Evolutionary conservation across 2,329 filamentous ascomycete genomes (phyloP).

Genomic region (Fusarium nurragi): DNA sequence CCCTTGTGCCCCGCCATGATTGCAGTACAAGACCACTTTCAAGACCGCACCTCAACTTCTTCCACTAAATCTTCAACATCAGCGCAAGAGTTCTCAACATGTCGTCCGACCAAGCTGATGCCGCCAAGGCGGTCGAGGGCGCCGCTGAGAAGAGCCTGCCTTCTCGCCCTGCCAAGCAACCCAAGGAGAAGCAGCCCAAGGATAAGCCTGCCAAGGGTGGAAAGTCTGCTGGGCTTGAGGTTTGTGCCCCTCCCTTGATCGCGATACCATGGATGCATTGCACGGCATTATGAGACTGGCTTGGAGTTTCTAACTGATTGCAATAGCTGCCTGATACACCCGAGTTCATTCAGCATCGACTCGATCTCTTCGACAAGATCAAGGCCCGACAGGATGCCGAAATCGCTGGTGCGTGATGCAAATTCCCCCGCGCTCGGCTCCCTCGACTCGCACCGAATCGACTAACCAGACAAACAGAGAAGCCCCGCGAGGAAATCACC

Average conservation of each 20-base stretch:
- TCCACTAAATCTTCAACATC: slow-evolving; percentile 39
- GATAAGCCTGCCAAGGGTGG: slow-evolving; percentile 59
- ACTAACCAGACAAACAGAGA: slow-evolving; percentile 56
- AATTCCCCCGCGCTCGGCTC: background rate
- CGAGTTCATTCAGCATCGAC: slow-evolving; percentile 82
- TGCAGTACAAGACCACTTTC: slow-evolving; percentile 21
- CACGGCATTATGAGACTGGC: slow-evolving; percentile 2
- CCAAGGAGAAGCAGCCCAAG: slow-evolving; percentile 49
- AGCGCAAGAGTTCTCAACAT: slow-evolving; percentile 43
- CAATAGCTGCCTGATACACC: slow-evolving; percentile 62
- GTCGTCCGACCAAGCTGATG: slow-evolving; percentile 52
- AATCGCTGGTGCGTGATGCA: slow-evolving; percentile 56
- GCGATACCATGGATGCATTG: background rate
- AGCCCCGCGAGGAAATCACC: slow-evolving; percentile 77
- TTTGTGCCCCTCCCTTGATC: slow-evolving; percentile 33
- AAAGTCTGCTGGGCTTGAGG: slow-evolving; percentile 68
- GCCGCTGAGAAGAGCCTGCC: slow-evolving; percentile 49
- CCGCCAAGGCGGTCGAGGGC: slow-evolving; percentile 48
- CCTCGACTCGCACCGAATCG: slow-evolving; percentile 15
- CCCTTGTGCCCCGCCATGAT: slow-evolving; percentile 46
- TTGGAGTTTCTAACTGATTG: slow-evolving; percentile 34
- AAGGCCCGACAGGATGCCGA: slow-evolving; percentile 87
- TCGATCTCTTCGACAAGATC: slow-evolving; percentile 87
- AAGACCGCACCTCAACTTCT: slow-evolving; percentile 41
- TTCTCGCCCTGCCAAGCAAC: slow-evolving; percentile 50